Evolutionary conservation across 805 yeast genomes (phyloP).

Genomic region (Saturnispora diversa): DNA sequence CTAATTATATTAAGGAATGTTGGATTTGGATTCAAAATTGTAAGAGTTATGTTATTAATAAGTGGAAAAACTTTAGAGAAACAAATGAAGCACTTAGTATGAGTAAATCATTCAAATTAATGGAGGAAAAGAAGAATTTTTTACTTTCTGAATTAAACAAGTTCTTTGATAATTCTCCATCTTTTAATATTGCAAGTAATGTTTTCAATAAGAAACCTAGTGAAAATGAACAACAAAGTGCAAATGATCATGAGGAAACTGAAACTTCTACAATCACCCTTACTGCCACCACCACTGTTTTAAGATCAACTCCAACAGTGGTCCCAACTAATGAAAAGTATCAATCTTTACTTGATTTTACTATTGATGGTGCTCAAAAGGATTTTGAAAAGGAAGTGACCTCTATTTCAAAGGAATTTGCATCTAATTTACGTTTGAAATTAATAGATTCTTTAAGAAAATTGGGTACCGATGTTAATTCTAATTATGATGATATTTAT

Average conservation of each 20-base stretch:
- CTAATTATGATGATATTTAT: constrained; percentile 26
- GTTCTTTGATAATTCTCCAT: constrained; percentile 19
- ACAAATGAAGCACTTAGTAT: constrained; percentile 21
- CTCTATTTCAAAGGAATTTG: constrained; percentile 23
- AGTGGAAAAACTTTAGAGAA: constrained; percentile 15
- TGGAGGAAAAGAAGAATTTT: constrained; percentile 28
- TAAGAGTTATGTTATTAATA: constrained; percentile 12
- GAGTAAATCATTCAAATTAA: constrained; percentile 22
- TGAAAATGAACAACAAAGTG: neutral
- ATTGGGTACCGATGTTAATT: constrained; percentile 24
- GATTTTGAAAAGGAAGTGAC: constrained; percentile 34
- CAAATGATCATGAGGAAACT: constrained; percentile 2
- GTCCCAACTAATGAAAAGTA: constrained; percentile 24
- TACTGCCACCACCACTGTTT: constrained; percentile 3
- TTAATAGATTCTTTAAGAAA: constrained; percentile 31
- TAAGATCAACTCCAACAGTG: constrained; percentile 3
- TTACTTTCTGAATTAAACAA: constrained; percentile 26
- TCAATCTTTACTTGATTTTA: constrained; percentile 28
- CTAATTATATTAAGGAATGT: constrained; percentile 6
- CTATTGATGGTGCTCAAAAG: constrained; percentile 32
- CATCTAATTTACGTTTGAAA: constrained; percentile 24
- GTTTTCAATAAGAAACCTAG: constrained; percentile 7
- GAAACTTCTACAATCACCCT: constrained; percentile 4
- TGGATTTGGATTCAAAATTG: constrained; percentile 9
- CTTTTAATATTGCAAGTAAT: constrained; percentile 9